Conservation (phyloP, 2,329 filamentous ascomycete species). For the Triangularia verruculosa region DNA sequence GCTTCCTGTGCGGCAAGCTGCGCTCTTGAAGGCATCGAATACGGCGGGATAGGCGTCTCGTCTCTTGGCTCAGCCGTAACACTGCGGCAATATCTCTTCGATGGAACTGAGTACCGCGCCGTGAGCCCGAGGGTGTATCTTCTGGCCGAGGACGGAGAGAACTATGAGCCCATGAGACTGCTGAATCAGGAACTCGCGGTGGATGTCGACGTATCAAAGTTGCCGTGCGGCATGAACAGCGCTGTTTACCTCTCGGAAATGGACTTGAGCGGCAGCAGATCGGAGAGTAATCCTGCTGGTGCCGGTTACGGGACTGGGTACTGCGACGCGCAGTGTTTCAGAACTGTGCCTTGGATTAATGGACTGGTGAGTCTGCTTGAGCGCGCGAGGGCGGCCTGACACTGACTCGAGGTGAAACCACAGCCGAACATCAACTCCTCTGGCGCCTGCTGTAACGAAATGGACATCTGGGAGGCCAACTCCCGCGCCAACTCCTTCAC, state of each 20-base stretch:
- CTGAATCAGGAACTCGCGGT: conserved; percentile 60
- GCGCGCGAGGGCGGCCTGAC: too few relatives aligned
- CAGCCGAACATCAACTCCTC: conserved; percentile 40
- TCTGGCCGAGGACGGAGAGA: conserved; percentile 45
- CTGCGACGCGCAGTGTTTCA: conserved; percentile 51
- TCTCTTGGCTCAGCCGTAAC: conserved; percentile 26
- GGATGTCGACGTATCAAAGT: conserved; percentile 60
- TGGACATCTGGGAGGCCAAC: conserved; percentile 57
- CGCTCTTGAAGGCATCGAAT: conserved; percentile 49
- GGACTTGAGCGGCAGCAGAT: conserved; percentile 56
- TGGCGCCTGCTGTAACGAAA: conserved; percentile 52
- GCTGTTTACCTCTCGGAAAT: conserved; percentile 61
- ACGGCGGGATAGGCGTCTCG: conserved; percentile 32
- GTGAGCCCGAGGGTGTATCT: conserved; percentile 51
- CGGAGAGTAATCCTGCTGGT: conserved; percentile 49
- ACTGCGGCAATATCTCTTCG: conserved; percentile 26
- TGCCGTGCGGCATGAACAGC: conserved; percentile 64
- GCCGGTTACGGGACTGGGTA: conserved; percentile 57
- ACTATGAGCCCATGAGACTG: conserved; percentile 57
- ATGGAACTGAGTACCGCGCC: conserved; percentile 17
- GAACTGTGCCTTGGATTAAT: conserved; percentile 5
- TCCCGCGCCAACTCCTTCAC: conserved; percentile 43
- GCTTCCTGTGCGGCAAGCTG: conserved; percentile 48
- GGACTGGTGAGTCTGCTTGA: conserved; percentile 3
- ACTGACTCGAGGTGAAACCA: conserved; percentile 23